phyloP scores from a whole-genome alignment of 1,139 yeast genomes.

The Eremothecium coryli region DNA sequence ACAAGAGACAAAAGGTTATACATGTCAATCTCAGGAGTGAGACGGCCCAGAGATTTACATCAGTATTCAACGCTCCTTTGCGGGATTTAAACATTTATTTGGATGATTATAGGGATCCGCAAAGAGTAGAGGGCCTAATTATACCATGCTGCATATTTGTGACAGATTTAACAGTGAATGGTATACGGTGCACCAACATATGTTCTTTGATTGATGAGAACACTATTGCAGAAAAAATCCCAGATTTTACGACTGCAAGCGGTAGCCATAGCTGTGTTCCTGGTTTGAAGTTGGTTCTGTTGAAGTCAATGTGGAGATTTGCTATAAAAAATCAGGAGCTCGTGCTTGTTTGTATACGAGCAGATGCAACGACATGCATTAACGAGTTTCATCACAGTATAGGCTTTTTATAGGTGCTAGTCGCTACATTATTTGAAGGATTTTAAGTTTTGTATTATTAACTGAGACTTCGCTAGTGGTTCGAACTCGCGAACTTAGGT shows the following conservation, averaged over 20 bases:
- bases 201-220: slow-evolving; percentile 18
- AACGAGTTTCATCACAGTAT: slow-evolving; percentile 15
- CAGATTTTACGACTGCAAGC: slow-evolving; percentile 12
- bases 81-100: slow-evolving; percentile 3
- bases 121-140: slow-evolving; percentile 10
- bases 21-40: slow-evolving; percentile 27
- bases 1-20: slow-evolving; percentile 23
- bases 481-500: not conserved
- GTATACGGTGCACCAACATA: slow-evolving; percentile 20
- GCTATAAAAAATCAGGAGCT: slow-evolving; percentile 18
- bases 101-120: slow-evolving; percentile 1
- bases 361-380: slow-evolving; percentile 19
- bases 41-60: slow-evolving; percentile 27
- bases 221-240: slow-evolving; percentile 16
- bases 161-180: slow-evolving; percentile 19
- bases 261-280: slow-evolving; percentile 9
- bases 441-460: too few species aligned
- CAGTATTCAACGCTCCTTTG: slow-evolving; percentile 15
- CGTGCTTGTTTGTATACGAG: slow-evolving; percentile 24
- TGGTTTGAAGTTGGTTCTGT: slow-evolving; percentile 21
- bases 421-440: too few species aligned
- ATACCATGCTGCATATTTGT: slow-evolving; percentile 24
- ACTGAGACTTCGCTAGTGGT: too few species aligned
- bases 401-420: not conserved
- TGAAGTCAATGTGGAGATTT: slow-evolving; percentile 28